phyloP scores from a whole-genome alignment of 1,284 basidiomycete species.

The Laetiporus sulphureus region DNA sequence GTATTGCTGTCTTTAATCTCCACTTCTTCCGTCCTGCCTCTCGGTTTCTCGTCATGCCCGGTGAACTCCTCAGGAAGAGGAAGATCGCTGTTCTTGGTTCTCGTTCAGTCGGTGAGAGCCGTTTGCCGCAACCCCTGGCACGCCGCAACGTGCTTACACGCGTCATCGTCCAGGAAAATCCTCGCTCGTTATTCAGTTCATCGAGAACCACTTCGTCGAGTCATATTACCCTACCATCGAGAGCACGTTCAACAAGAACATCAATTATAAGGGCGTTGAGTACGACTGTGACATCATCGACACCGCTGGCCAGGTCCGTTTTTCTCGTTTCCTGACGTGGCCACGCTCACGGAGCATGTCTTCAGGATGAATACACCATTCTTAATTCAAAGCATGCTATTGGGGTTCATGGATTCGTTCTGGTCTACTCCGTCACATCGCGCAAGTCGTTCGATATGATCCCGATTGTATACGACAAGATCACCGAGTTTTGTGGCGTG shows the following conservation, averaged over 20 bases:
- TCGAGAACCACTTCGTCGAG: conserved; percentile 67
- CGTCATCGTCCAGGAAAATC: conserved; percentile 60
- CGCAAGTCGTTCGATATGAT: conserved; percentile 95
- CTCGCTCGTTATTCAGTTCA: conserved; percentile 70
- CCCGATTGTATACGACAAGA: conserved; percentile 95
- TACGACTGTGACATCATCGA: conserved; percentile 98
- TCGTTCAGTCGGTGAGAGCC: conserved; percentile 76
- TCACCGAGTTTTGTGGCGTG: conserved; percentile 89
- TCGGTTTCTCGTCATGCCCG: conserved; percentile 32
- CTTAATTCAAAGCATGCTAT: conserved; percentile 79
- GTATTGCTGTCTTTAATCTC: conserved; percentile 13
- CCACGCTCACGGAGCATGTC: conserved; percentile 4
- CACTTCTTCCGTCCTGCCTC: conserved; percentile 10
- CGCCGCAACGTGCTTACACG: conserved; percentile 6
- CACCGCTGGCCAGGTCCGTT: conserved; percentile 84
- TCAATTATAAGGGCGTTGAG: conserved; percentile 79
- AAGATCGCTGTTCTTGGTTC: conserved; percentile 81
- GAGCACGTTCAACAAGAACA: conserved; percentile 78
- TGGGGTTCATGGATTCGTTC: conserved; percentile 80
- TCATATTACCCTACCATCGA: conserved; percentile 96
- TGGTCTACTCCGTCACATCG: conserved; percentile 94
- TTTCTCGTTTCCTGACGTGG: conserved; percentile 6
- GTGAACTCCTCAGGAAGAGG: conserved; percentile 71
- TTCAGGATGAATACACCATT: conserved; percentile 81
- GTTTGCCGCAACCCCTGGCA: conserved; percentile 24